phyloP scores from a whole-genome alignment of 1,139 yeast species.

The Debaryomycetaceae sp. region DNA sequence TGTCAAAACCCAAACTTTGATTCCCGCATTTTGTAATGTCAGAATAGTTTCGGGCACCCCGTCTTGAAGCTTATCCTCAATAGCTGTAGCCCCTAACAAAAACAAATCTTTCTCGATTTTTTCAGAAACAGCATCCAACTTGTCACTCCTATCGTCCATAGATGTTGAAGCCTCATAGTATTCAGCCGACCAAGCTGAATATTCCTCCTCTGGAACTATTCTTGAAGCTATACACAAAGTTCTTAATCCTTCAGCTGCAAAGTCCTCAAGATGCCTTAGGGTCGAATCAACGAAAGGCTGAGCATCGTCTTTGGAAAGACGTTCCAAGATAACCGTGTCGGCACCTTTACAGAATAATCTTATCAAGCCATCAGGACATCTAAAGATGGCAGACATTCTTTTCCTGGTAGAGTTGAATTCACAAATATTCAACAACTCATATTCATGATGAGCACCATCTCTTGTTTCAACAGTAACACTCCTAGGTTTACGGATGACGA shows the following conservation, averaged over 20 bases:
- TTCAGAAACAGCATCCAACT: constrained; percentile 69
- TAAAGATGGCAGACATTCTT: constrained; percentile 93
- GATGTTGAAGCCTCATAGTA: constrained; percentile 84
- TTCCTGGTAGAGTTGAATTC: constrained; percentile 97
- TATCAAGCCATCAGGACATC: constrained; percentile 92
- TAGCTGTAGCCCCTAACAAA: constrained; percentile 94
- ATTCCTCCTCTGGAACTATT: constrained; percentile 77
- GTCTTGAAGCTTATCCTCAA: constrained; percentile 95
- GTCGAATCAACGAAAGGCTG: constrained; percentile 84
- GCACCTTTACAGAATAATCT: constrained; percentile 95
- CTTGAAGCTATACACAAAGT: constrained; percentile 91
- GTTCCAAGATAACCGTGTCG: constrained; percentile 89
- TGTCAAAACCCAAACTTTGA: constrained; percentile 94
- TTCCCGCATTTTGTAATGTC: constrained; percentile 92
- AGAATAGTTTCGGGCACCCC: constrained; percentile 98
- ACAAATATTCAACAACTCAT: constrained; percentile 83
- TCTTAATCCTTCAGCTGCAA: constrained; percentile 94
- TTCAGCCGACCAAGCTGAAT: constrained; percentile 55
- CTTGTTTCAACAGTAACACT: constrained; percentile 65
- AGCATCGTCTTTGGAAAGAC: constrained; percentile 59
- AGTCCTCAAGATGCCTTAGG: constrained; percentile 85
- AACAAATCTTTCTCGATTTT: constrained; percentile 75
- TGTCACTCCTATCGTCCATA: constrained; percentile 66
- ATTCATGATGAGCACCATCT: constrained; percentile 36
- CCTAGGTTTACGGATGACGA: constrained; percentile 81